Evolutionary conservation across 106 monocot species (phyloP).

Genomic region (Apostasia ramifera): DNA sequence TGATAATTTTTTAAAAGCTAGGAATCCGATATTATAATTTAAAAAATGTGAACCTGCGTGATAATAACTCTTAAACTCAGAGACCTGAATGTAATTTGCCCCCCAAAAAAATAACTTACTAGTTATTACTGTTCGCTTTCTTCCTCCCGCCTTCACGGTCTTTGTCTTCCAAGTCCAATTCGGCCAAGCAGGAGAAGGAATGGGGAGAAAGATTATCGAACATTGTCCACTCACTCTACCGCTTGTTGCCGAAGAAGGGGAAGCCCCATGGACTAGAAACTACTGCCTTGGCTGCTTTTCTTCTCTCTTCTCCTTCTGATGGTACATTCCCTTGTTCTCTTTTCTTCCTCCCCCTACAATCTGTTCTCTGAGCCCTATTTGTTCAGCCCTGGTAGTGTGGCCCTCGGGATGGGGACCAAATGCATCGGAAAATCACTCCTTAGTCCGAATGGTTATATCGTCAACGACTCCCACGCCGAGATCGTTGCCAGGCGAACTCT

Average conservation of each 20-base stretch:
- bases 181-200: background rate
- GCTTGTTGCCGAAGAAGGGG: constrained; percentile 83
- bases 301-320: constrained; percentile 56
- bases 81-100: no score
- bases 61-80: no score
- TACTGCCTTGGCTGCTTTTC: constrained; percentile 82
- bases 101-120: no score
- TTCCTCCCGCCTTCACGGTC: no score
- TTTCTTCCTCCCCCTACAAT: background rate
- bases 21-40: no score
- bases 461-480: constrained; percentile 94
- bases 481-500: constrained; percentile 77
- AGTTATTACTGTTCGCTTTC: no score
- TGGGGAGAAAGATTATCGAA: constrained; percentile 56
- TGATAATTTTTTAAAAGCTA: no score
- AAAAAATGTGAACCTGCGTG: no score
- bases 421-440: constrained; percentile 78
- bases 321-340: constrained; percentile 13
- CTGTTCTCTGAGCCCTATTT: background rate
- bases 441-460: constrained; percentile 71
- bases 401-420: constrained; percentile 91
- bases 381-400: constrained; percentile 52
- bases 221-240: constrained; percentile 42
- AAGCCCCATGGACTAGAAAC: constrained; percentile 87
- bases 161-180: no score